These are phyloP conservation scores for Penicillium cataractarum DNA, from an alignment of 495 filamentous ascomycete genomes.

Conservation along the genomic window DNA sequence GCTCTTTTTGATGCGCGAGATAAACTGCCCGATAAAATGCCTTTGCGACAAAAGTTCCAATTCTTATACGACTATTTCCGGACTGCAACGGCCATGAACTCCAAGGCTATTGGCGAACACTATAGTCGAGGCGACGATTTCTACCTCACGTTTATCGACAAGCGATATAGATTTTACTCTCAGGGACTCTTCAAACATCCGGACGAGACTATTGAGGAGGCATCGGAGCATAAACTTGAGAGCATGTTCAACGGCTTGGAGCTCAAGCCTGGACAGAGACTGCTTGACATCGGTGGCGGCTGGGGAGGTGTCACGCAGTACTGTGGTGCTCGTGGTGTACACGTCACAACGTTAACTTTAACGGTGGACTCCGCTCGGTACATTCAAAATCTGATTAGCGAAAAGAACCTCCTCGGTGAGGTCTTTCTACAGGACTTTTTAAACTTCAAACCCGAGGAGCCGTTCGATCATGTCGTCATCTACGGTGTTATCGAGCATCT, in stretches of 20 bases:
- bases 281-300: slow-evolving; percentile 27
- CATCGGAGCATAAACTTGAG: slow-evolving; percentile 23
- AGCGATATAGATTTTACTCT: slow-evolving; percentile 21
- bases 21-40: slow-evolving; percentile 12
- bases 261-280: slow-evolving; percentile 17
- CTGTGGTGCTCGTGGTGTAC: slow-evolving; percentile 25
- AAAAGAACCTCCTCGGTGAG: slow-evolving; percentile 10
- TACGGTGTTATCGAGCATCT: slow-evolving; percentile 21
- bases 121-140: slow-evolving; percentile 22
- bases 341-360: slow-evolving; percentile 20
- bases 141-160: slow-evolving; percentile 22
- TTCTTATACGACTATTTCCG: slow-evolving; percentile 22
- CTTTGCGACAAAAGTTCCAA: slow-evolving; percentile 19
- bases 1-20: slow-evolving; percentile 15
- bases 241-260: slow-evolving; percentile 15
- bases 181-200: slow-evolving; percentile 18
- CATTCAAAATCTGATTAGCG: slow-evolving; percentile 13
- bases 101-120: slow-evolving; percentile 21
- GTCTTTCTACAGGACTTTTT: slow-evolving; percentile 21
- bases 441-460: slow-evolving; percentile 14
- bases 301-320: slow-evolving; percentile 29
- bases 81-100: slow-evolving; percentile 18
- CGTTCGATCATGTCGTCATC: slow-evolving; percentile 17
- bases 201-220: slow-evolving; percentile 21
- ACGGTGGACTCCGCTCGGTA: slow-evolving; percentile 15